Evolutionary conservation across 78 protist species (phyloP).

Genomic region (Dictyostelium brefeldianum): DNA sequence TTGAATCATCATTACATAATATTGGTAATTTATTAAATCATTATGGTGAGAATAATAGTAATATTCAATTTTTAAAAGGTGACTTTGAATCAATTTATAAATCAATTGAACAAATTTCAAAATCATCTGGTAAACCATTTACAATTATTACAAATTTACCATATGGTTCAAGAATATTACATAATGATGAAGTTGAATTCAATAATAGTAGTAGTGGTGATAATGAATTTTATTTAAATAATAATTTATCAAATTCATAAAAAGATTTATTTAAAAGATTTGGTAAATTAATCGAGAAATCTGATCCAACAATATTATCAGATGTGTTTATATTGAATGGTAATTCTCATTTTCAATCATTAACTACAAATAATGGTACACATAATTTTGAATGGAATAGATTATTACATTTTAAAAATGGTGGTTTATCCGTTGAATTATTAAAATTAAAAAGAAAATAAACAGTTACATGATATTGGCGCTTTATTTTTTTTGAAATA

Average conservation of each 20-base stretch:
- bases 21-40: neutral
- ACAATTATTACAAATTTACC: constrained; percentile 64
- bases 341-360: constrained; percentile 18
- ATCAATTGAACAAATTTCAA: neutral
- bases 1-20: neutral
- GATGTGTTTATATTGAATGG: constrained; percentile 62
- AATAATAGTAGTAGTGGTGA: neutral
- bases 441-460: constrained; percentile 13
- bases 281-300: constrained; percentile 9
- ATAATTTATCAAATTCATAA: neutral
- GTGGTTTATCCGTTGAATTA: constrained; percentile 58
- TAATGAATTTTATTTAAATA: neutral
- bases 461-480: no score
- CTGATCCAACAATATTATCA: neutral
- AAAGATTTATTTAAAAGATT: constrained; percentile 29
- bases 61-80: constrained; percentile 2
- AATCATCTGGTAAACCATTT: neutral
- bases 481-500: no score
- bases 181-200: neutral
- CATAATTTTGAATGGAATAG: constrained; percentile 12
- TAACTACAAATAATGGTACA: neutral
- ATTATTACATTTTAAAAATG: constrained; percentile 37
- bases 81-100: constrained; percentile 17
- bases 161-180: constrained; percentile 49
- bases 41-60: neutral